Percentiles rank a stretch among this genome's conserved stretches.
Evolutionary conservation across 169 alveolate genomes (phyloP).

Genomic region (Plasmodium coatneyi): DNA sequence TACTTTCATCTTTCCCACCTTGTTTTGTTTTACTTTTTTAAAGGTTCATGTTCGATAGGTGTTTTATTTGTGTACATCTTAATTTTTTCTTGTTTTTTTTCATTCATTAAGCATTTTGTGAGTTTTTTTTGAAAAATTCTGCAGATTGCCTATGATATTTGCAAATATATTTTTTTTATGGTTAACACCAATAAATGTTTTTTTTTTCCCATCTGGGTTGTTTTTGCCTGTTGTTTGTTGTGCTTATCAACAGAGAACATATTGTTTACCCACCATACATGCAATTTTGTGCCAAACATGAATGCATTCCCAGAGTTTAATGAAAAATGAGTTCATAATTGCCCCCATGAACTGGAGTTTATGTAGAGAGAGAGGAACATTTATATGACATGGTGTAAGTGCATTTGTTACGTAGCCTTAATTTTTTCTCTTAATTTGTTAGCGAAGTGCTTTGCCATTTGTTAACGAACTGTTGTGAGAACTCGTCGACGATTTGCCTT

Average conservation of each 20-base stretch:
- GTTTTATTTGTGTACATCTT: constrained; percentile 16
- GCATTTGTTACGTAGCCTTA: constrained; percentile 1
- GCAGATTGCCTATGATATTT: constrained; percentile 28
- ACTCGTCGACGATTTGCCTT: background rate
- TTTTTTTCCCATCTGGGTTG: background rate
- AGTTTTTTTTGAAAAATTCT: constrained; percentile 46
- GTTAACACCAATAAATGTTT: constrained; percentile 7
- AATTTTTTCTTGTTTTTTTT: constrained; percentile 14
- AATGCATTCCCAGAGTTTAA: background rate
- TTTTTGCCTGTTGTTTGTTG: background rate
- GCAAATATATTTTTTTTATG: constrained; percentile 8
- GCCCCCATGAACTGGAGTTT: background rate
- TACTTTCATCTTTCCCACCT: background rate
- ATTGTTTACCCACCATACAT: background rate
- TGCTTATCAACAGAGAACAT: background rate
- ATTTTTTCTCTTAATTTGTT: background rate
- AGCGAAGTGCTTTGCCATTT: background rate
- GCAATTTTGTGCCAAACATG: constrained; percentile 14
- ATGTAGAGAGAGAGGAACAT: constrained; percentile 1
- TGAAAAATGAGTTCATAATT: constrained; percentile 21
- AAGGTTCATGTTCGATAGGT: background rate
- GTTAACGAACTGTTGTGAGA: background rate
- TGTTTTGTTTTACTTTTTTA: constrained; percentile 18
- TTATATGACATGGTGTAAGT: constrained; percentile 6
- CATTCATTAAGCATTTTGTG: background rate